A percentile compares a stretch with the other conserved stretches of the same genome.
phyloP scores from a whole-genome alignment of 225 moss, liverwort and hornwort genomes.

The Thuidium tamariscinum region DNA sequence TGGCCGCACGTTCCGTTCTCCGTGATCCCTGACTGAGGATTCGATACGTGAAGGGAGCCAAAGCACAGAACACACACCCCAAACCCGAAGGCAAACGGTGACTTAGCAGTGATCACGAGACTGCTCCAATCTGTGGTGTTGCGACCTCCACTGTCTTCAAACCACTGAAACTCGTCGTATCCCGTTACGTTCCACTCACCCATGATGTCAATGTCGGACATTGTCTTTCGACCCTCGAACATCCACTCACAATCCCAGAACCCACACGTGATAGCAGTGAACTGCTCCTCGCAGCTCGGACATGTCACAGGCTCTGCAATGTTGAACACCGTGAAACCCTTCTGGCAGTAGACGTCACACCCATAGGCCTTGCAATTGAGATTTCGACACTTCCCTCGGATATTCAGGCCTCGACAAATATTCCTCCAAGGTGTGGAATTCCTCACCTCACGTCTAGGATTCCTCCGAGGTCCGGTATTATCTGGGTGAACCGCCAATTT shows the following conservation, averaged over 20 bases:
- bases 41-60: no score
- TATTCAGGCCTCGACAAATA: neutral
- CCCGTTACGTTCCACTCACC: neutral
- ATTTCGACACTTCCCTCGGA: neutral
- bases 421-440: neutral
- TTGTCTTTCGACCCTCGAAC: neutral
- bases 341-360: neutral
- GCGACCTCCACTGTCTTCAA: neutral
- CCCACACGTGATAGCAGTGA: neutral
- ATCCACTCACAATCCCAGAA: neutral
- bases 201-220: neutral
- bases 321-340: neutral
- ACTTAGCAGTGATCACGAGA: neutral
- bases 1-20: neutral
- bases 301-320: neutral
- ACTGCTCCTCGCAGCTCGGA: neutral
- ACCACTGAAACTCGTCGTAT: neutral
- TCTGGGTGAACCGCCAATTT: no score
- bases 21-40: neutral
- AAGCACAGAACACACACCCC: neutral
- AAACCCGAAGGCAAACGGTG: neutral
- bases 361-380: neutral
- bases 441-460: no score
- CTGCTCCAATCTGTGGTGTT: neutral
- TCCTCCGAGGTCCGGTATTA: neutral